Conservation (phyloP, 306 rosid species). For the Prunus dulcis region DNA sequence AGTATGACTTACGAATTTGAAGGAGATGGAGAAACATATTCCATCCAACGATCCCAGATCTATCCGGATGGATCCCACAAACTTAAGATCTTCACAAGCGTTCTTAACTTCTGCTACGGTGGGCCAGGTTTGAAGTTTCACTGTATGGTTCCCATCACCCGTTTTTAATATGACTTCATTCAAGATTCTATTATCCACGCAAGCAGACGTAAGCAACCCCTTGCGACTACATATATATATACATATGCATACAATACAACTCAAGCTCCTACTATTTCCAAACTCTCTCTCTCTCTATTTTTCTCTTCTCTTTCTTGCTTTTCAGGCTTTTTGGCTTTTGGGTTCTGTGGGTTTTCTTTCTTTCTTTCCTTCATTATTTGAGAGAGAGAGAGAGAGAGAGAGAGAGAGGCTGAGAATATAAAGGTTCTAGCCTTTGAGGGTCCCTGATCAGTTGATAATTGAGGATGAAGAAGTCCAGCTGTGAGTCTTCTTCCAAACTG, state of each 20-base stretch:
- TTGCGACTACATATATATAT: too few relatives aligned
- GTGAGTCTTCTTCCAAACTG: slow-evolving; percentile 31
- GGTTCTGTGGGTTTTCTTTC: not conserved
- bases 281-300: not conserved
- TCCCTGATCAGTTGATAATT: too few relatives aligned
- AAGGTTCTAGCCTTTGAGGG: too few relatives aligned
- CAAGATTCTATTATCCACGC: too few relatives aligned
- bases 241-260: not conserved
- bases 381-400: not conserved
- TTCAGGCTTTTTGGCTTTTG: not conserved
- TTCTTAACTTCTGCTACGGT: too few relatives aligned
- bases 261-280: not conserved
- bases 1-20: too few relatives aligned
- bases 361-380: not conserved
- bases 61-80: not conserved
- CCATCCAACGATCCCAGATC: not conserved
- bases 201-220: too few relatives aligned
- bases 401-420: not conserved
- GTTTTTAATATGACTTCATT: not conserved
- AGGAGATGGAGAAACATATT: not conserved
- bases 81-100: not conserved
- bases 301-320: not conserved
- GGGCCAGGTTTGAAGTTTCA: not conserved
- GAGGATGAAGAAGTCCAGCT: slow-evolving; percentile 26
- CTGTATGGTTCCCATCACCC: not conserved